Base-by-base conservation (phyloP, 805 yeast species). In the Metschnikowia amazonensis region DNA sequence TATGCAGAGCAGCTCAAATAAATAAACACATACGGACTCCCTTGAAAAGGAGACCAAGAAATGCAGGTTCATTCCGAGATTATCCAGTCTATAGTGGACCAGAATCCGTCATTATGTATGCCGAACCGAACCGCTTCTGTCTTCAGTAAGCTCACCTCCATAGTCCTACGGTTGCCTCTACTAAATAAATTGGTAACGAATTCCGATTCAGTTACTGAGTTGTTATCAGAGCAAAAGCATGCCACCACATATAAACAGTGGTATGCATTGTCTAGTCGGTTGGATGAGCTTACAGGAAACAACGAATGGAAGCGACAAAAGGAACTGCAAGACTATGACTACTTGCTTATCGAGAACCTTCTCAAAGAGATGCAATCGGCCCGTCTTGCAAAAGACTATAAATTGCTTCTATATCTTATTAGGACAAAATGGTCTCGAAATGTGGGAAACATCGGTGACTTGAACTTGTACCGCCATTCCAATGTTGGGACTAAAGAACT, bases 341-440 rank as follows among this genome's bases (percentile, higher is more conserved):
- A 80, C 58, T 70, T 78, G 44, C 65, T 85, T 36, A 76, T 94
- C 1, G 65, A 67, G 48, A 62, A 63, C 8, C 67, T 81, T 46
- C 66, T 88, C 36, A 51, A 57, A 4, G 83, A 82, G 45, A 67
- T 94, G 71, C 67, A 76, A 35, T 60, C 63, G 2, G 87, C 90
- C 0, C 72, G 97, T 28, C 33, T 61, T 14, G 58, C 66, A 13
- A 73, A 77, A 23, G 86, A 94, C 58, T 77, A 77, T 54, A 69
- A 78, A 45, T 72, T 75, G 35, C 64, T 92, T 28, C 63, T 92
- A 11, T 89, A 86, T 56, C 67, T 87, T 11, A 81, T 94, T 2
- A 66, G 98, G 48, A 92, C 97, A 0, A 80, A 86, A 20, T 86
- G 96, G 86, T 76, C 79, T 2, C 72, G 99, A 51, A 87, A 89